A percentile compares a stretch with the other conserved stretches of the same genome.
phyloP scores from a whole-genome alignment of 176 grass and related monocot genomes.

The Thalia dealbata region DNA sequence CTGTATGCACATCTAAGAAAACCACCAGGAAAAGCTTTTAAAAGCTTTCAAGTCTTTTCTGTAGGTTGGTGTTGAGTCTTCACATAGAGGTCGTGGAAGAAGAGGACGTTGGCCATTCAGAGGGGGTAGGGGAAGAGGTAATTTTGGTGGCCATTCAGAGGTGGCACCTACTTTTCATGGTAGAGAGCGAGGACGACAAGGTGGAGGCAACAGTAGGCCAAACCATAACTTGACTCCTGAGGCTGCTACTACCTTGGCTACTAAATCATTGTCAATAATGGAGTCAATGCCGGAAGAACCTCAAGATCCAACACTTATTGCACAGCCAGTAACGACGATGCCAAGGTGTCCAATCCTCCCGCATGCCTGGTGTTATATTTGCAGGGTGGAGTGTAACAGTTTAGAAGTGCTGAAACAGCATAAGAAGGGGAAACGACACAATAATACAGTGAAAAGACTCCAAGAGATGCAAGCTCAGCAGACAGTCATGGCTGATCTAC shows the following conservation, averaged over 20 bases:
- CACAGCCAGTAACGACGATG: not conserved
- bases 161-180: conserved; percentile 13
- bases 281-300: not conserved
- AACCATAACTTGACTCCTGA: not conserved
- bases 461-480: conserved; percentile 45
- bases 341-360: conserved; percentile 12
- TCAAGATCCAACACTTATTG: not conserved
- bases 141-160: conserved; percentile 13
- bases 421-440: conserved; percentile 50
- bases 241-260: not conserved
- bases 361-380: conserved; percentile 56
- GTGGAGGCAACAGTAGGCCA: conserved; percentile 1
- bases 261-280: not conserved
- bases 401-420: conserved; percentile 43
- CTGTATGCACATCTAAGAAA: not conserved
- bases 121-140: conserved; percentile 25
- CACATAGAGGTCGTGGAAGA: conserved; percentile 13
- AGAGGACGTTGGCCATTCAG: conserved; percentile 17
- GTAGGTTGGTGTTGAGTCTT: not conserved
- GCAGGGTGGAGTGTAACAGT: conserved; percentile 55
- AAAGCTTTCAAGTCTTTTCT: conserved; percentile 4
- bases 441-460: conserved; percentile 43
- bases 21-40: not conserved
- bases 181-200: conserved; percentile 19
- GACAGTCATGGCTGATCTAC: conserved; percentile 26